Percentiles rank a stretch among this genome's conserved stretches.
Evolutionary conservation across 2,329 filamentous ascomycete genomes (phyloP).

Genomic region (Fusarium euwallaceae): DNA sequence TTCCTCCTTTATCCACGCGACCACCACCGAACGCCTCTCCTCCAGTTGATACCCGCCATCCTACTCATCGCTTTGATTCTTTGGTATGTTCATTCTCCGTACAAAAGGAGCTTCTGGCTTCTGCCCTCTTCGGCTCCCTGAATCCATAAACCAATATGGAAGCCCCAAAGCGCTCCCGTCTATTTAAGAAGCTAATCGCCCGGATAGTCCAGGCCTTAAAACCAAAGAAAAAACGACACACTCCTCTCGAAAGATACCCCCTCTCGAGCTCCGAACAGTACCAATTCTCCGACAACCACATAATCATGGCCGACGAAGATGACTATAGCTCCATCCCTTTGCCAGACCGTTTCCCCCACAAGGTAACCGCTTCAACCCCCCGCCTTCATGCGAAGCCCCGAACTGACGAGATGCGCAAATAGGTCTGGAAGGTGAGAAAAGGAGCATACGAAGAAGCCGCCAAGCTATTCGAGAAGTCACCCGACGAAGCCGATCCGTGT

Average conservation of each 20-base stretch:
- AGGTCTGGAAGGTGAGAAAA: conserved; percentile 92
- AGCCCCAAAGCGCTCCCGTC: conserved; percentile 35
- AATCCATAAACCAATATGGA: conserved; percentile 40
- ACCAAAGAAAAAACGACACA: conserved; percentile 30
- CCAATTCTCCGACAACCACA: conserved; percentile 29
- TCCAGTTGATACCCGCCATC: conserved; percentile 37
- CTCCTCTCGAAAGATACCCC: conserved; percentile 40
- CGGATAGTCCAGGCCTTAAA: conserved; percentile 46
- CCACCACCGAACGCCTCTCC: conserved; percentile 24
- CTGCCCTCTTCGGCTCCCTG: conserved; percentile 21
- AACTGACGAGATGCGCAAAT: conserved; percentile 15
- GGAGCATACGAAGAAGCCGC: conserved; percentile 92
- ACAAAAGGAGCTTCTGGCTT: conserved; percentile 11
- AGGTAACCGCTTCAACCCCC: conserved; percentile 62
- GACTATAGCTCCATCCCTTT: conserved; percentile 85
- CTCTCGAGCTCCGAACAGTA: conserved; percentile 35
- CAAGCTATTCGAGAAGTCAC: conserved; percentile 86
- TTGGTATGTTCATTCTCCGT: conserved; percentile 32
- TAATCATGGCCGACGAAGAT: conserved; percentile 84
- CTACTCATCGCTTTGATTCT: conserved; percentile 16
- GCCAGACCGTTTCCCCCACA: conserved; percentile 85
- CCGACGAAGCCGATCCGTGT: conserved; percentile 85
- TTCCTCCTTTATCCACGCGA: conserved; percentile 41
- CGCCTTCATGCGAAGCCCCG: neutral
- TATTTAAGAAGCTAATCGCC: conserved; percentile 50